Evolutionary conservation across 176 grass and related monocot species (phyloP).

Genomic region (Sorghum bicolor): DNA sequence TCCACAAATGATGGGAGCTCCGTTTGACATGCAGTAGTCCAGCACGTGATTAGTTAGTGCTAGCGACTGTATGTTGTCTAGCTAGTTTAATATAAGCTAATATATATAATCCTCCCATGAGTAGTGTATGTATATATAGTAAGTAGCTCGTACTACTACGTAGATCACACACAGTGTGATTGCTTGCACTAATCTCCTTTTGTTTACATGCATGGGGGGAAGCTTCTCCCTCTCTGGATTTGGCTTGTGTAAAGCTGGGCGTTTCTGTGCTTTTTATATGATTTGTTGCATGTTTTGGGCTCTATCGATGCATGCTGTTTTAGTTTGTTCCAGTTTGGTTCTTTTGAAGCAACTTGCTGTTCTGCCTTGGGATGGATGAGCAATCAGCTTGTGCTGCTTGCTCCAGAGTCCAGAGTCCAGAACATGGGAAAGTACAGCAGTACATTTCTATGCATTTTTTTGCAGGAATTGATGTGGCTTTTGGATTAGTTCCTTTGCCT

Average conservation of each 20-base stretch:
- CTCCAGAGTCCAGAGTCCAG: constrained; percentile 33
- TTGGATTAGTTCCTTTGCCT: constrained; percentile 35
- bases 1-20: constrained; percentile 32
- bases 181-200: constrained; percentile 8
- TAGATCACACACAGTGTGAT: neutral
- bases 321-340: constrained; percentile 34
- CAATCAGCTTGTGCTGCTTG: constrained; percentile 29
- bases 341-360: constrained; percentile 33
- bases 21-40: constrained; percentile 14
- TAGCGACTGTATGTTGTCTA: neutral
- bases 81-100: neutral
- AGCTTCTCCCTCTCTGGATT: constrained; percentile 51
- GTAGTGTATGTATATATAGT: neutral
- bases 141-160: neutral
- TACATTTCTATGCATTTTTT: constrained; percentile 30
- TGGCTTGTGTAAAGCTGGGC: constrained; percentile 26
- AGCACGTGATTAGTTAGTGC: constrained; percentile 28
- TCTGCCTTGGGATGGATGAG: constrained; percentile 44
- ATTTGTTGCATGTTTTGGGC: constrained; percentile 36
- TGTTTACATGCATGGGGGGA: constrained; percentile 41
- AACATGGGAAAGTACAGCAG: constrained; percentile 27
- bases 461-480: constrained; percentile 31
- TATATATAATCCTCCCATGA: neutral
- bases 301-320: constrained; percentile 14
- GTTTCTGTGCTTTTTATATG: constrained; percentile 45